Conservation (phyloP, 2,329 filamentous ascomycete genomes). For the Colletotrichum chlorophyti region DNA sequence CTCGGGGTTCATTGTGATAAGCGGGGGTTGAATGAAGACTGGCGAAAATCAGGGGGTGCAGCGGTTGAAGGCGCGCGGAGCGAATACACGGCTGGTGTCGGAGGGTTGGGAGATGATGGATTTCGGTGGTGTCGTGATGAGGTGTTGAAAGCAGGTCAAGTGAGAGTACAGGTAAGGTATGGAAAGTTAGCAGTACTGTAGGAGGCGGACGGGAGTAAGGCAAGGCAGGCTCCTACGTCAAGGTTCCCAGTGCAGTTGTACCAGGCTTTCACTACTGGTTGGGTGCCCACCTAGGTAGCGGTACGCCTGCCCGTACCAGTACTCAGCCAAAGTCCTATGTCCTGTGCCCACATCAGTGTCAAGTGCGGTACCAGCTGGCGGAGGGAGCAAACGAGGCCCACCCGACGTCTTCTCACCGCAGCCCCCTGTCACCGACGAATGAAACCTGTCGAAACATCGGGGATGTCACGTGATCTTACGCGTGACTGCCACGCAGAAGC, state of each 20-base stretch:
- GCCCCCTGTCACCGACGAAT: slow-evolving; percentile 22
- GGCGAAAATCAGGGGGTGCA: slow-evolving; percentile 10
- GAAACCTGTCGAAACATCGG: slow-evolving; percentile 10
- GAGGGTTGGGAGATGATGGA: slow-evolving; percentile 22
- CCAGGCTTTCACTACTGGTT: too few relatives aligned
- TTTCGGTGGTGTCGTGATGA: slow-evolving; percentile 27
- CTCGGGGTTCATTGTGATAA: slow-evolving; percentile 86
- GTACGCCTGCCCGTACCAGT: slow-evolving; percentile 4
- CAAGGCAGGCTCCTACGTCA: slow-evolving; percentile 30
- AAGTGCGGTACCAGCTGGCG: neutral
- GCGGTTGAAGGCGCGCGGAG: slow-evolving; percentile 1
- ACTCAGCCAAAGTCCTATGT: slow-evolving; percentile 2
- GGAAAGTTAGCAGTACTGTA: too few relatives aligned
- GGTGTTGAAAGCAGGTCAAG: slow-evolving; percentile 28
- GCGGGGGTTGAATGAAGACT: slow-evolving; percentile 14
- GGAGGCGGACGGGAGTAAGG: slow-evolving; percentile 25
- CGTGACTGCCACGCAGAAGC: neutral
- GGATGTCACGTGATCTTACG: neutral
- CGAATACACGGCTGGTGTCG: slow-evolving; percentile 19
- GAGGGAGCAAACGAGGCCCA: slow-evolving; percentile 20
- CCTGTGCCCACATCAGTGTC: slow-evolving; percentile 6
- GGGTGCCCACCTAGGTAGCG: too few relatives aligned
- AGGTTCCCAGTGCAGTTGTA: slow-evolving; percentile 20
- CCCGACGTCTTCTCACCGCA: slow-evolving; percentile 3
- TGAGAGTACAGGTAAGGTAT: too few relatives aligned